Evolutionary conservation across 768 basidiomycete species (phyloP).

Genomic region (Suillus lakei): DNA sequence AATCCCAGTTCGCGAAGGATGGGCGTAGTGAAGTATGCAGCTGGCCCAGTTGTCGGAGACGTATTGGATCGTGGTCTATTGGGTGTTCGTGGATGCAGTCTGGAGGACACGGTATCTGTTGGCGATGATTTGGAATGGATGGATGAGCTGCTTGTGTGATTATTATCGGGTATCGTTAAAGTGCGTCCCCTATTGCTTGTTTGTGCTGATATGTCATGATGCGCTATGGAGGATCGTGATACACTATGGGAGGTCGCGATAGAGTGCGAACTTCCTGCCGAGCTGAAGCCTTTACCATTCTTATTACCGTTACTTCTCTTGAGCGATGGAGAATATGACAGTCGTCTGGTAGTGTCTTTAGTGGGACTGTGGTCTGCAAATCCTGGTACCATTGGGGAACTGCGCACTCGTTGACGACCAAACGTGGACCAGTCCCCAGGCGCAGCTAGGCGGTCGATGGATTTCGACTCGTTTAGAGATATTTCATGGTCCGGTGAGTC

Average conservation of each 20-base stretch:
- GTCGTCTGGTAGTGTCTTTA: conserved; percentile 15
- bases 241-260: conserved; percentile 23
- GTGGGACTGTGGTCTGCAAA: conserved; percentile 19
- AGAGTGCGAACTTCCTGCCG: conserved; percentile 22
- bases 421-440: conserved; percentile 42
- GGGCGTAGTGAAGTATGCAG: conserved; percentile 31
- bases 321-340: conserved; percentile 26
- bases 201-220: conserved; percentile 10
- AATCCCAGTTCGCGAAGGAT: conserved; percentile 22
- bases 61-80: conserved; percentile 26
- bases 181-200: not conserved
- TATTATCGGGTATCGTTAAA: not conserved
- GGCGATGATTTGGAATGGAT: conserved; percentile 37
- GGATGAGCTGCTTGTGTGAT: conserved; percentile 8
- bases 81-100: conserved; percentile 30
- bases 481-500: conserved; percentile 11
- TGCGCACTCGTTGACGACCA: conserved; percentile 31
- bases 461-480: conserved; percentile 11
- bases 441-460: conserved; percentile 18
- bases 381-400: conserved; percentile 17
- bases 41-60: conserved; percentile 17
- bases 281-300: conserved; percentile 16
- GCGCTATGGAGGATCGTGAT: conserved; percentile 19
- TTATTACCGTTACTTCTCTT: conserved; percentile 13
- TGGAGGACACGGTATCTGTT: conserved; percentile 31